phyloP scores from a whole-genome alignment of 768 basidiomycete genomes.

The Suillus tomentosus region DNA sequence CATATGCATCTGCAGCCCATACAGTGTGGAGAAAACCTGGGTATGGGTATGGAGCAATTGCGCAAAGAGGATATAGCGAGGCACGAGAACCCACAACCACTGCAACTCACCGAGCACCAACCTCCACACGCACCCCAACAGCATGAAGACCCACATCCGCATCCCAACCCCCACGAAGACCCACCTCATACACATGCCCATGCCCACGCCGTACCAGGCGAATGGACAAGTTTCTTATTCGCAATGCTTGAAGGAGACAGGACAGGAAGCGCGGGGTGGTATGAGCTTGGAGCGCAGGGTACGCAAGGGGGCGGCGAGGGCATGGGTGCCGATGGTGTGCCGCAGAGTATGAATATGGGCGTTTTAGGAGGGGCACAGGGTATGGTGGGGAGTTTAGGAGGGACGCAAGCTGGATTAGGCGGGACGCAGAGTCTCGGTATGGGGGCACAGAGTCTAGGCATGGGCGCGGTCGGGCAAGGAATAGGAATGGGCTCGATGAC shows the following conservation, averaged over 20 bases:
- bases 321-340: neutral
- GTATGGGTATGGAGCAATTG: neutral
- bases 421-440: neutral
- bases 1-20: neutral
- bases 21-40: neutral
- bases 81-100: neutral
- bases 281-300: slow-evolving; percentile 28
- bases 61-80: neutral
- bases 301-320: neutral
- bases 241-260: slow-evolving; percentile 37
- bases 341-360: slow-evolving; percentile 3
- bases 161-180: slow-evolving; percentile 8
- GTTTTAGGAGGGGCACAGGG: neutral
- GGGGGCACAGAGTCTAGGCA: neutral
- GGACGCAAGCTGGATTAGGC: neutral
- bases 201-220: slow-evolving; percentile 17
- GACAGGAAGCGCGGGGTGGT: slow-evolving; percentile 26
- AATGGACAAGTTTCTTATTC: slow-evolving; percentile 36
- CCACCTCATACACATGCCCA: neutral
- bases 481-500: slow-evolving; percentile 9
- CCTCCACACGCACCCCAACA: neutral
- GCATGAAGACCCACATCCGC: neutral
- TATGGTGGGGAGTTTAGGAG: neutral
- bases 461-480: neutral
- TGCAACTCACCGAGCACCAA: slow-evolving; percentile 1